These are phyloP conservation scores for Hirsutella thompsonii DNA, from an alignment of 2,329 filamentous ascomycete genomes.

Conservation along the genomic window DNA sequence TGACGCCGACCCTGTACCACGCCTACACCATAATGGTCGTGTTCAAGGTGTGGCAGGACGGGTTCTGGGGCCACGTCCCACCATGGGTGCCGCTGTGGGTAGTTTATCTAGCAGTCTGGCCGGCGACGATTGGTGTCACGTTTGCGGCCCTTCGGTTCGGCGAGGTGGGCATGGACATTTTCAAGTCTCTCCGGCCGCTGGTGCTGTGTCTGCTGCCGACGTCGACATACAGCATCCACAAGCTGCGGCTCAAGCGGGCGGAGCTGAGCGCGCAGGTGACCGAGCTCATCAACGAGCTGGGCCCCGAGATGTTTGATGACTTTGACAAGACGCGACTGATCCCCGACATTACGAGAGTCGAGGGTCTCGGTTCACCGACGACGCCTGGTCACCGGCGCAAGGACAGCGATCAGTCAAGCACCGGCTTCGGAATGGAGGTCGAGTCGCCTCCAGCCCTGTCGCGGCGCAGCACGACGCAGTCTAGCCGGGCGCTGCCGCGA, in stretches of 20 bases:
- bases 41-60: conserved; percentile 67
- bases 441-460: conserved; percentile 27
- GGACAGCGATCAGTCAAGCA: conserved; percentile 36
- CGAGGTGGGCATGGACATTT: conserved; percentile 97
- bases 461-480: conserved; percentile 38
- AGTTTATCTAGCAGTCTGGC: conserved; percentile 60
- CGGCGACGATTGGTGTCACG: conserved; percentile 76
- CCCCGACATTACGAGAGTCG: conserved; percentile 34
- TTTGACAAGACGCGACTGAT: conserved; percentile 70
- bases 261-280: conserved; percentile 74
- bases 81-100: conserved; percentile 68
- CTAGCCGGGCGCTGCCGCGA: conserved; percentile 49
- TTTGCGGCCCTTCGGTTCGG: conserved; percentile 91
- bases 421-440: conserved; percentile 15
- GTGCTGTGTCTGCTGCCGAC: conserved; percentile 74
- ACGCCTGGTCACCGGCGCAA: conserved; percentile 19
- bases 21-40: conserved; percentile 66
- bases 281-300: conserved; percentile 85
- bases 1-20: conserved; percentile 72
- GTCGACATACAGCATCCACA: conserved; percentile 71
- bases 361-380: conserved; percentile 14
- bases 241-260: conserved; percentile 58
- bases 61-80: conserved; percentile 71
- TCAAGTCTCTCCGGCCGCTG: conserved; percentile 85
- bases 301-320: conserved; percentile 94